Evolutionary conservation across 305 asterid species (phyloP).

Genomic region (Ilex paraguariensis): DNA sequence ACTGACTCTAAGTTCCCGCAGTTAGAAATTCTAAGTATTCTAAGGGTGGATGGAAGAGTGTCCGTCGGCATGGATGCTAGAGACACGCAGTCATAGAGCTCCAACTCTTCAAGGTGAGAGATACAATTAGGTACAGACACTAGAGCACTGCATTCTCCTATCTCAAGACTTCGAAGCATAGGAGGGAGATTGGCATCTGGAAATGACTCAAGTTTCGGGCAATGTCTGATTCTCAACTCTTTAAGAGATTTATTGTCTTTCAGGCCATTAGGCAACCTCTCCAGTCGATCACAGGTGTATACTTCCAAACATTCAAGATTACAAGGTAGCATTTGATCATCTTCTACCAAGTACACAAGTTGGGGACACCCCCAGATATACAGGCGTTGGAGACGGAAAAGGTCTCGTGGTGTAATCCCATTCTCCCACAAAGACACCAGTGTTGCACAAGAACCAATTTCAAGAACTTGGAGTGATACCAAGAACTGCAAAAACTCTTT

Average conservation of each 20-base stretch:
- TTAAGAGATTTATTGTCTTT: too few relatives aligned
- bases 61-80: background rate
- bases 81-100: too few relatives aligned
- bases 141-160: background rate
- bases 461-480: too few relatives aligned
- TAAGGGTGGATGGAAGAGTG: background rate
- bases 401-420: background rate
- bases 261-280: background rate
- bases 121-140: background rate
- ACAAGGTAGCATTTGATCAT: background rate
- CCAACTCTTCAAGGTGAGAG: background rate
- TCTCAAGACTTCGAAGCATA: background rate
- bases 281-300: background rate
- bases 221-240: too few relatives aligned
- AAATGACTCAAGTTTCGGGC: too few relatives aligned
- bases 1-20: background rate
- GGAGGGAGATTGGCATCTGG: background rate
- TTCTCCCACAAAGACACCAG: too few relatives aligned
- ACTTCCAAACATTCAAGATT: background rate
- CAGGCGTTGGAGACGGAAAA: background rate
- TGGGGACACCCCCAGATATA: background rate
- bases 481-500: background rate
- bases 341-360: background rate
- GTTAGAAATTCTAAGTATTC: background rate
- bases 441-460: too few relatives aligned